Evolutionary conservation across 768 basidiomycete species (phyloP).

Genomic region (Mycena latifolia): DNA sequence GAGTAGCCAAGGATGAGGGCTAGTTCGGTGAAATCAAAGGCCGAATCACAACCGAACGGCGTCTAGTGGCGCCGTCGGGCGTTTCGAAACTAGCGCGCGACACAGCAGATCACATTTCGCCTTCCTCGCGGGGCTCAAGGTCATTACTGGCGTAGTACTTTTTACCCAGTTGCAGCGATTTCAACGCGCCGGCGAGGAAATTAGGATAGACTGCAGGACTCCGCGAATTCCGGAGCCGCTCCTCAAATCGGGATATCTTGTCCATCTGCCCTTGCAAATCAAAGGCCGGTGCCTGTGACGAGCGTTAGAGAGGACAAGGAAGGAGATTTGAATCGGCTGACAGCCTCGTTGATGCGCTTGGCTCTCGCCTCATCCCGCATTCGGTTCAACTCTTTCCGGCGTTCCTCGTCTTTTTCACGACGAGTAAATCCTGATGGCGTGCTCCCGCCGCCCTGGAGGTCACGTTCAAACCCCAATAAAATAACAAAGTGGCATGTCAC

Average conservation of each 20-base stretch:
- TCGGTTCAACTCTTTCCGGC: conserved; percentile 73
- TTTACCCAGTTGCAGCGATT: conserved; percentile 48
- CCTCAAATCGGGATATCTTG: conserved; percentile 74
- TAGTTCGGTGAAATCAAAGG: background rate
- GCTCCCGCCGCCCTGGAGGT: conserved; percentile 54
- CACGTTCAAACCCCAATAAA: background rate
- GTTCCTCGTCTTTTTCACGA: conserved; percentile 72
- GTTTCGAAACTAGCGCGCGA: background rate
- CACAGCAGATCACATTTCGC: conserved; percentile 44
- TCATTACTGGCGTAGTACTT: conserved; percentile 43
- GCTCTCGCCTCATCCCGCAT: conserved; percentile 78
- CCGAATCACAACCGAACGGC: background rate
- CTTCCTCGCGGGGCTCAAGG: conserved; percentile 52
- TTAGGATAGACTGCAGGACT: conserved; percentile 74
- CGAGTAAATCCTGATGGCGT: conserved; percentile 61
- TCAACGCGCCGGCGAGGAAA: conserved; percentile 61
- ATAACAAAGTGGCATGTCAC: conserved; percentile 31
- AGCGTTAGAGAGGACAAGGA: conserved; percentile 9
- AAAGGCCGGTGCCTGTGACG: conserved; percentile 58
- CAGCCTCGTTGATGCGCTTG: conserved; percentile 67
- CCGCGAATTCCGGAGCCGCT: conserved; percentile 59
- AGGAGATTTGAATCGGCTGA: conserved; percentile 44
- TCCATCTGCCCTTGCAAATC: conserved; percentile 71
- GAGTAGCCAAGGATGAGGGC: conserved; percentile 18
- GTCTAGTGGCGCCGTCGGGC: conserved; percentile 6